Base-by-base conservation (phyloP, 805 yeast genomes). In the Wickerhamomyces canadensis region DNA sequence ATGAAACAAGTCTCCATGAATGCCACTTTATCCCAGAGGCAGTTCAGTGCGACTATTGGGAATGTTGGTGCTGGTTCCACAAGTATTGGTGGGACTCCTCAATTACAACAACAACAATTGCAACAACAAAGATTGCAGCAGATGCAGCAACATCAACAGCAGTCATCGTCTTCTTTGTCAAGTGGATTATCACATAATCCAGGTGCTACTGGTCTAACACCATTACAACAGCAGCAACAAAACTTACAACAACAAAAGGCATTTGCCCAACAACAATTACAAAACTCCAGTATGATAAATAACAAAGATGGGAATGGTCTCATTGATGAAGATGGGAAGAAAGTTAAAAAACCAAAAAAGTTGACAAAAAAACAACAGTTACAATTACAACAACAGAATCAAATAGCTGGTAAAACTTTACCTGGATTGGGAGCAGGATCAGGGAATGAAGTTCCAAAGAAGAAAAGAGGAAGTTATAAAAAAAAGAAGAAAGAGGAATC, bases 1-100 rank as follows among this genome's bases (percentile, higher is more conserved):
- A 54, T 68, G 40, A 68, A 69, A 42, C 73, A 69, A 40, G 69
- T 67, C 17, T 64, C 69, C 11, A 49, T 61, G 35, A 51, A 55
- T 21, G 52, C 57, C 2, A 41, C 41, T 22, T 28, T 52, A 11
- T 48, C 53, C n/a, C 47, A 42, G 19, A 38, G 51, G 30, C 38
- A 31, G 30, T 35, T 33, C 29, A 8, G 35, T n/a, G n/a, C n/a
- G n/a, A n/a, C n/a, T n/a, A n/a, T n/a, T n/a, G n/a, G n/a, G n/a
- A n/a, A n/a, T n/a, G n/a, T n/a, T n/a, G n/a, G n/a, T n/a, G n/a
- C n/a, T n/a, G n/a, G n/a, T n/a, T n/a, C n/a, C n/a, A n/a, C n/a
- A n/a, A n/a, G n/a, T n/a, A n/a, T n/a, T n/a, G n/a, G n/a, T n/a
- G n/a, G 43, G 47, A 38, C 54, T 51, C 46, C 52, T 50, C 50